These are phyloP conservation scores for Exophiala dermatitidis DNA, from an alignment of 2,329 filamentous ascomycete genomes.

Conservation along the genomic window DNA sequence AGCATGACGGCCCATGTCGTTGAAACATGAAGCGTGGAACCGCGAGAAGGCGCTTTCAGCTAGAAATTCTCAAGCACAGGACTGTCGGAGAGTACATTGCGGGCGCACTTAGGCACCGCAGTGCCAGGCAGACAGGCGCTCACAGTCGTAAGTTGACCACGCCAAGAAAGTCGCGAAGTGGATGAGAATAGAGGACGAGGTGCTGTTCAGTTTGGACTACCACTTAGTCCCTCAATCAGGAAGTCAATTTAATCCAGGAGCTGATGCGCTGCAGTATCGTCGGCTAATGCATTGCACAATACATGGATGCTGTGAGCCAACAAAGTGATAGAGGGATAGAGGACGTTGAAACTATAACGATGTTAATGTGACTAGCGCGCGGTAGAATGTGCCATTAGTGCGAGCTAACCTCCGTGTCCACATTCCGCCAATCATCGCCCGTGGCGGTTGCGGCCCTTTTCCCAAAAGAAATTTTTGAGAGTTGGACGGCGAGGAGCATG, in stretches of 20 bases:
- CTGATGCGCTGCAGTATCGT: not conserved
- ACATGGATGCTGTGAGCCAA: not conserved
- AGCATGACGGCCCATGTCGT: conserved; percentile 40
- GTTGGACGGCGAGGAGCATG: not conserved
- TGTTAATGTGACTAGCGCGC: not conserved
- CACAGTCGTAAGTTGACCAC: not conserved
- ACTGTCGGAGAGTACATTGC: not conserved
- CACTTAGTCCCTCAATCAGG: too few species aligned
- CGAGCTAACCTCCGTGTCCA: not conserved
- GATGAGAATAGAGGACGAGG: too few species aligned
- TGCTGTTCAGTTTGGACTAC: too few species aligned
- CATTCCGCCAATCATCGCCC: not conserved
- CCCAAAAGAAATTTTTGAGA: not conserved
- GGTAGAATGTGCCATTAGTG: not conserved
- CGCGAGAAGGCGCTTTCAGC: not conserved
- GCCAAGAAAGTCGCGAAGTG: not conserved
- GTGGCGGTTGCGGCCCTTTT: not conserved
- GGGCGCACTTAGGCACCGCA: not conserved
- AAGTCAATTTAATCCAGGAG: not conserved
- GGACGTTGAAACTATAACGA: not conserved
- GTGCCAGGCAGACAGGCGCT: not conserved
- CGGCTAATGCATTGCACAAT: not conserved
- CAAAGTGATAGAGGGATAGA: not conserved
- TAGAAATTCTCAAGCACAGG: not conserved
- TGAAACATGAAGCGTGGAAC: not conserved